Evolutionary conservation across 805 yeast genomes (phyloP).

Genomic region (Lipomyces yamadae): DNA sequence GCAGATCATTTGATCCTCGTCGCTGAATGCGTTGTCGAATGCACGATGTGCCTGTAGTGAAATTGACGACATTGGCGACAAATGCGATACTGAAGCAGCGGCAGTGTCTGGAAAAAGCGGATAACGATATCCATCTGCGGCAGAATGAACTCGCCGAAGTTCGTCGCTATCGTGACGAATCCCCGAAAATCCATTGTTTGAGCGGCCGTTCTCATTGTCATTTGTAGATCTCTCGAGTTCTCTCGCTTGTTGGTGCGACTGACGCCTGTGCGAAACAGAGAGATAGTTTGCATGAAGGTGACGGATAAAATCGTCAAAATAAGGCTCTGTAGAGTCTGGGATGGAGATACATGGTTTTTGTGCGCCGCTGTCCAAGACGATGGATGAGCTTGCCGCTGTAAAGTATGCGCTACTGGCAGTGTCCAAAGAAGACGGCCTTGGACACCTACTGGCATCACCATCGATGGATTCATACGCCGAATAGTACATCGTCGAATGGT

Average conservation of each 20-base stretch:
- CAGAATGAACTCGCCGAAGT: conserved; percentile 4
- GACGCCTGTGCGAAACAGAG: neutral
- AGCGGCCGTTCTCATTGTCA: neutral
- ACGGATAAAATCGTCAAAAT: neutral
- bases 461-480: neutral
- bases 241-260: neutral
- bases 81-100: neutral
- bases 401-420: neutral
- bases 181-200: neutral
- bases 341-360: neutral
- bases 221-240: neutral
- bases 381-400: neutral
- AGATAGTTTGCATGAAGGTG: neutral
- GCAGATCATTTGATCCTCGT: neutral
- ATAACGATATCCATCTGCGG: conserved; percentile 7
- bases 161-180: neutral
- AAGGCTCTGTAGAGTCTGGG: neutral
- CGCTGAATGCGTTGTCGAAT: conserved; percentile 1
- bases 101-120: neutral
- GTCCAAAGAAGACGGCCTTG: neutral
- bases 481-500: neutral
- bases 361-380: neutral
- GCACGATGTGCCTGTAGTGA: neutral
- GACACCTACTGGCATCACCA: neutral
- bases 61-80: conserved; percentile 9